Evolutionary conservation across 2,329 filamentous ascomycete species (phyloP).

Genomic region (Fusarium buxicola): DNA sequence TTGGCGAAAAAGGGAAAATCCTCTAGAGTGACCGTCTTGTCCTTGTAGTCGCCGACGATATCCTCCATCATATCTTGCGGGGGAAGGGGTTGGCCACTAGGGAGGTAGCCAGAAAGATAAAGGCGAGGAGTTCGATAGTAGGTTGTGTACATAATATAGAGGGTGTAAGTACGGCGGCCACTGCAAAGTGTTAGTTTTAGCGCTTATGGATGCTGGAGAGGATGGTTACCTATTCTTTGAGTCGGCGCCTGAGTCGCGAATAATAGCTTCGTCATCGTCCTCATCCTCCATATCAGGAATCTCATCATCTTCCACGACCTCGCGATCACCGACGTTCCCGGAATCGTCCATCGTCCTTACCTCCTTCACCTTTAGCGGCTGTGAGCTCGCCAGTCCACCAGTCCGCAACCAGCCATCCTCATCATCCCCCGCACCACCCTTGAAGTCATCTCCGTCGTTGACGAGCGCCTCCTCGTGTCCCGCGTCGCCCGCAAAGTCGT

Average conservation of each 20-base stretch:
- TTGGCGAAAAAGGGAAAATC: conserved; percentile 96
- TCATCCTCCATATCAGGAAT: conserved; percentile 99
- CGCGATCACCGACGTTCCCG: conserved; percentile 83
- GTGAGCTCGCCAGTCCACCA: conserved; percentile 79
- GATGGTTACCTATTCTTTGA: conserved; percentile 58
- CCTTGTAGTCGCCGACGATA: conserved; percentile 95
- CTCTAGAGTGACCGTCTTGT: conserved; percentile 98
- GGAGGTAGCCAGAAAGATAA: conserved; percentile 90
- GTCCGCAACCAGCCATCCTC: conserved; percentile 95
- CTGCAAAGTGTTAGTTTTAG: conserved; percentile 58
- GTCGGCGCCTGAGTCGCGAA: conserved; percentile 73
- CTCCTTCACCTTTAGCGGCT: conserved; percentile 81
- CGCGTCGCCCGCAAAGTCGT: conserved; percentile 90
- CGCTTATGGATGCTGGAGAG: not conserved
- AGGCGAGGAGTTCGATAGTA: conserved; percentile 97
- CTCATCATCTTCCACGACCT: conserved; percentile 78
- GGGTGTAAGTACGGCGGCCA: conserved; percentile 90
- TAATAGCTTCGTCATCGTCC: conserved; percentile 96
- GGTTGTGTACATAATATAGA: conserved; percentile 98
- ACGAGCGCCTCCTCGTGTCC: conserved; percentile 90
- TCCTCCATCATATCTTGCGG: conserved; percentile 95
- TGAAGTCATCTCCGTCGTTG: conserved; percentile 77
- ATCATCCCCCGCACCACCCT: conserved; percentile 61
- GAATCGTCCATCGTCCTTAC: conserved; percentile 90
- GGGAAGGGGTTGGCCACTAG: conserved; percentile 82